Evolutionary conservation across 352 stramenopile species (phyloP), one percentile per base, ranked within the genome.

Genomic region (Pythium sp.): DNA sequence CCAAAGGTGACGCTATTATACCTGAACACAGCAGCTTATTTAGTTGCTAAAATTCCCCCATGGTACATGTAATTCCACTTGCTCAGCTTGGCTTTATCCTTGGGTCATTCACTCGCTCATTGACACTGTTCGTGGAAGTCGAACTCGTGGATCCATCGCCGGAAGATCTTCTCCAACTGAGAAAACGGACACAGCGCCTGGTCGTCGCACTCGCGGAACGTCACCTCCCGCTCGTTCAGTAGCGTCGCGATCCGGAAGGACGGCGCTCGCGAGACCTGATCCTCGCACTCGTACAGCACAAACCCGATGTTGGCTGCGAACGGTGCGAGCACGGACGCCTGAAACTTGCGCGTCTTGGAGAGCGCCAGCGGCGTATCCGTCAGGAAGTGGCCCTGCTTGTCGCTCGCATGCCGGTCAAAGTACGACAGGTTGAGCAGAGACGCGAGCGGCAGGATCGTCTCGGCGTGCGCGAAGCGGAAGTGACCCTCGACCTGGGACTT

Each of bases 301-400:
- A 95, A 93, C 0, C 84, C 87, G 56, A 95, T 92, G 60, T 95
- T 95, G 22, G 79, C 87, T 7, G 84, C 79, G 64, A 95, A 95
- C 34, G 87, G 87, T 9, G 87, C 75, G 24, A 93, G 67, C 18
- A 70, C 68, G 0, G 83, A 82, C n/a, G 79, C 85, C 38, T 76
- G 75, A 65, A 95, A 95, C 36, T 75, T 72, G 11, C 87, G 78
- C 28, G 77, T 67, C 6, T 68, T 61, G 24, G 84, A 82, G 15
- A 89, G 38, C 9, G 79, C 65, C 12, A 92, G 61, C n/a, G 79
- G 82, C 34, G 82, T 90, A 0, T 86, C 72, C 2, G 81, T 78
- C 0, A 84, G 68, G 55, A 92, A 92, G 38, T 92, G 85, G 7
- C 81, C 82, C 2, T 86, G 82, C 18, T 67, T 59, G 62, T 89